These are phyloP conservation scores for Chrysoporthe cubensis DNA, from an alignment of 2,329 filamentous ascomycete genomes.

Conservation along the genomic window DNA sequence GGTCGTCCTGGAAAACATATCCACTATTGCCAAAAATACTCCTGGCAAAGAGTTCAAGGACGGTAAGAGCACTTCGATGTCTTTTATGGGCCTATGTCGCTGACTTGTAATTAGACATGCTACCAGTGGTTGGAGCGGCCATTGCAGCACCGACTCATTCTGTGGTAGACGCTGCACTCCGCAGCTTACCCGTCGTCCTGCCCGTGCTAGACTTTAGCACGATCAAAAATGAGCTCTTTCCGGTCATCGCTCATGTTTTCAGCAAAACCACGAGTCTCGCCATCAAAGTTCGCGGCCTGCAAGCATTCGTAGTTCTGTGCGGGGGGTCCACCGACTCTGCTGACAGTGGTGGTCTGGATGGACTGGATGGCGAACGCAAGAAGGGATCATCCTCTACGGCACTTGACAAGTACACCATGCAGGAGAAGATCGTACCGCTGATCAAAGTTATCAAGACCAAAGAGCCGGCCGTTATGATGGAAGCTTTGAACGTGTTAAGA, in stretches of 20 bases:
- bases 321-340: conserved; percentile 67
- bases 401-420: conserved; percentile 96
- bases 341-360: conserved; percentile 74
- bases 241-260: conserved; percentile 87
- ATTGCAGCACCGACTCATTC: conserved; percentile 89
- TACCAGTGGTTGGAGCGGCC: conserved; percentile 82
- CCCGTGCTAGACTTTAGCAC: conserved; percentile 93
- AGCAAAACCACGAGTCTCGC: conserved; percentile 89
- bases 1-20: conserved; percentile 85
- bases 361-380: conserved; percentile 62
- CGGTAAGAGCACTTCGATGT: conserved; percentile 52
- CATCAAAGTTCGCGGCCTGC: conserved; percentile 90
- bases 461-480: conserved; percentile 97
- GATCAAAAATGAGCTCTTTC: conserved; percentile 96
- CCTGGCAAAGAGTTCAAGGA: conserved; percentile 95
- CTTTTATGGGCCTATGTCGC: not conserved
- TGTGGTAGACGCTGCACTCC: conserved; percentile 82
- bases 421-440: conserved; percentile 93
- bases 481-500: conserved; percentile 80
- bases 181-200: conserved; percentile 77
- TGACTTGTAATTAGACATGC: conserved; percentile 65
- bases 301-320: conserved; percentile 88
- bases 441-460: conserved; percentile 96
- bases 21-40: conserved; percentile 76
- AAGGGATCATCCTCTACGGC: conserved; percentile 73